Evolutionary conservation across 2,329 filamentous ascomycete species (phyloP), one percentile per base, ranked within the genome.

Genomic region (Penicillium sp.): DNA sequence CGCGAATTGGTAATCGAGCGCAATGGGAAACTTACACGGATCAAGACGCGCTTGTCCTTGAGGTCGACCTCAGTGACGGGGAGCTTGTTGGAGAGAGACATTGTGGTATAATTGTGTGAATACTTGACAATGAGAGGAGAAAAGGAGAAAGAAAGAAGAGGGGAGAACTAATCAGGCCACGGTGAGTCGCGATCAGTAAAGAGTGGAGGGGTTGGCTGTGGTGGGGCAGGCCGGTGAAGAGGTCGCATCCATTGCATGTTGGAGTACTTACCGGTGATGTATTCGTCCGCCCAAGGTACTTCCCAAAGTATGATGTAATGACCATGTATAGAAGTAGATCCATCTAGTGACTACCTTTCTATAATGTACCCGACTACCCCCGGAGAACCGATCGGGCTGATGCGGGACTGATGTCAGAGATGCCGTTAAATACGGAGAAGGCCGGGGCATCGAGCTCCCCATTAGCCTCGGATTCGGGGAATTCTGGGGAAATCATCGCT

Each of bases 61-160:
- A 99, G 84, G 79, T 99, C 92, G 71, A 96, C 88, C 74, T 99
- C 93, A 65, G 87, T 90, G 79, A 99, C 97, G 67, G 92, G 90
- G 70, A 99, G 90, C 86, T 99, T 99, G 86, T 87, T 97, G 70
- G 92, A 90, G 75, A 99, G 91, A 87, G 94, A 97, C 94, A 99
- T 99, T 57, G 52, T 73, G 10, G 44, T 45, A n/a, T 27, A 9
- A n/a, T 32, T 24, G 55, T 51, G 48, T 44, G 49, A 44, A 60
- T 58, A 52, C 62, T 57, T 44, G 52, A 56, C 34, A 52, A 58
- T 40, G 27, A 54, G 49, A 53, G 42, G 42, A 50, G 22, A 54
- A 34, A 40, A 27, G 21, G 49, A 50, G 14, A 44, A 45, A 53
- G 44, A 50, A 54, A 48, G 42, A 47, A 56, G 48, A 50, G 53